Base-by-base conservation (phyloP, 768 basidiomycete species). In the Suillus clintonianus region DNA sequence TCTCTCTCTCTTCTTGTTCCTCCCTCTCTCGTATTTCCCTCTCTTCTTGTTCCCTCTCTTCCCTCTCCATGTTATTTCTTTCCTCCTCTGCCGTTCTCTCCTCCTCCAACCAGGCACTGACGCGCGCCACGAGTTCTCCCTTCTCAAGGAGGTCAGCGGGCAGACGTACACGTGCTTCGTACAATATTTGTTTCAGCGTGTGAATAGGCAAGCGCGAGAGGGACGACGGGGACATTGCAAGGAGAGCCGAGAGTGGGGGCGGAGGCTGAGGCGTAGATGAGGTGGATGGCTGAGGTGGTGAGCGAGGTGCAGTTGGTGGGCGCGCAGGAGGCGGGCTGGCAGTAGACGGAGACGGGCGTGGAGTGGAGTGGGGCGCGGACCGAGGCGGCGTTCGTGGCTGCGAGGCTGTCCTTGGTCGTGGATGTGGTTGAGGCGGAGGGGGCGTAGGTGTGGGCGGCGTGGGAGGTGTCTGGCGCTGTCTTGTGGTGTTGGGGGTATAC, bases 111-210 rank as follows among this genome's bases (percentile, higher is more conserved):
- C 94, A 75, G 17, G 75, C 78, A 61, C 78, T 68, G 30, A 93
- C 92, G 70, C 90, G 91, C 48, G 75, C 81, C 15, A 95, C 91
- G n/a, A 95, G 75, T 57, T 95, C 93, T 27, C 82, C 78, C 79
- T 97, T 97, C 79, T 97, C 95, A n/a, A 97, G 78, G 2, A 95
- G 78, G 43, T 68, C 69, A 0, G 69, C 69, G 22, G 74, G 75
- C 60, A 83, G 72, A 70, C 88, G 81, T 34, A 92, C 91, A 62
- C 91, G 94, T 67, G 95, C 93, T 60, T 87, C 86, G 71, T 87
- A 93, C 24, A 97, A 75, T 22, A 97, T 83, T 2, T 82, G 81
- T 73, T 97, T 97, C 54, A 97, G 80, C n/a, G 82, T 77, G 27
- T 86, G 79, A 60, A 96, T 86, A 8, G 89, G 86, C 15, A 97